phyloP scores from a whole-genome alignment of 148 eudicot genomes.

The Rhododendron simsii region DNA sequence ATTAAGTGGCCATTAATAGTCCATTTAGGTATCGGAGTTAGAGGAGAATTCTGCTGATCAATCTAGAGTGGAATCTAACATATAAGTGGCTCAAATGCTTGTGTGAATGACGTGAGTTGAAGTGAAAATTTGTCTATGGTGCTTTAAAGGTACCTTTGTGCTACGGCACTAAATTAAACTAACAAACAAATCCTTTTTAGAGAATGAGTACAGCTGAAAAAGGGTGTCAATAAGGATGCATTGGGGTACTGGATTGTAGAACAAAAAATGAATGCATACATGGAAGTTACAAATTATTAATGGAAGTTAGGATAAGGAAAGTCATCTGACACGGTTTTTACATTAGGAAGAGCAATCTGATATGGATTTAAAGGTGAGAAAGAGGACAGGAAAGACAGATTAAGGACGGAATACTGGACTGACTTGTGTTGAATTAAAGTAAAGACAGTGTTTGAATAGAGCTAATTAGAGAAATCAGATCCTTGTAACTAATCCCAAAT shows the following conservation, averaged over 20 bases:
- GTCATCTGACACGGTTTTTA: not conserved
- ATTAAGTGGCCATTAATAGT: not conserved
- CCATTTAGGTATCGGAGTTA: not conserved
- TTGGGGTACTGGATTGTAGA: not conserved
- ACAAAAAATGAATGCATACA: not conserved
- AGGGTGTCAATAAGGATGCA: not conserved
- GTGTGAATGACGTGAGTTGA: not conserved
- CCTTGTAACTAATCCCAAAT: not conserved
- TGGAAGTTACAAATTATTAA: not conserved
- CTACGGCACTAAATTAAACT: not conserved
- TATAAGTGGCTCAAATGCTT: not conserved
- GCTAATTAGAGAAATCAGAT: not conserved
- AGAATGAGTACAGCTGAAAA: not conserved
- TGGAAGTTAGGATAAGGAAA: not conserved
- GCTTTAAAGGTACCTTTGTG: not conserved
- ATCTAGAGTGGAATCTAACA: not conserved
- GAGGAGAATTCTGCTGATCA: not conserved
- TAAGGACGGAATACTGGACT: not conserved
- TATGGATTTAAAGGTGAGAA: not conserved
- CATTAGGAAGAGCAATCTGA: not conserved
- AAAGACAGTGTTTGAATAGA: not conserved
- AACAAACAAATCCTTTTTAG: not conserved
- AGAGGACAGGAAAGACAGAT: not conserved
- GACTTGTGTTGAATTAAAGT: not conserved
- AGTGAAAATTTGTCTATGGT: not conserved